Evolutionary conservation across 2,329 filamentous ascomycete species (phyloP).

Genomic region (Albophoma yamanashiensis): DNA sequence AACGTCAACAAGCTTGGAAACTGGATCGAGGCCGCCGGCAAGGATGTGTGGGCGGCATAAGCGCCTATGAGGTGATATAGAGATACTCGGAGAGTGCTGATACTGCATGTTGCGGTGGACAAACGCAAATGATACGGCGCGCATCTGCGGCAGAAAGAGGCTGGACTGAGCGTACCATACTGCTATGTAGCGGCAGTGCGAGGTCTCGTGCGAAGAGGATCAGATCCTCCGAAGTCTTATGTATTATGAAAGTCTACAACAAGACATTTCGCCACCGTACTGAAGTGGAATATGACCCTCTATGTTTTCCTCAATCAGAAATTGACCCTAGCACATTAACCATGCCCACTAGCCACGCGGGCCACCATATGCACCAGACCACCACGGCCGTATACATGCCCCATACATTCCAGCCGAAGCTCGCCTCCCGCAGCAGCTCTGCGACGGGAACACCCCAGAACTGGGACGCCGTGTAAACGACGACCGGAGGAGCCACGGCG

Average conservation of each 20-base stretch:
- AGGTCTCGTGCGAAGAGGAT: neutral
- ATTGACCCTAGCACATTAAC: slow-evolving; percentile 38
- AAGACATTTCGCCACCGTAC: neutral
- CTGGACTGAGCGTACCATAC: neutral
- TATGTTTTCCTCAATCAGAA: slow-evolving; percentile 5
- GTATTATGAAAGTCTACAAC: neutral
- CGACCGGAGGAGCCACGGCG: slow-evolving; percentile 49
- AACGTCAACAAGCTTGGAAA: slow-evolving; percentile 94
- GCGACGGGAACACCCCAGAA: slow-evolving; percentile 31
- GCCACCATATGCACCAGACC: slow-evolving; percentile 95
- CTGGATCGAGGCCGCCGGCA: slow-evolving; percentile 89
- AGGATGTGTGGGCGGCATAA: slow-evolving; percentile 90
- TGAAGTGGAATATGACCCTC: neutral
- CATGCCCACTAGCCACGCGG: slow-evolving; percentile 67
- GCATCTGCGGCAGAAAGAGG: neutral
- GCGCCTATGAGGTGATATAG: neutral
- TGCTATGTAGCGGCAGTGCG: neutral
- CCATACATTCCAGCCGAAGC: slow-evolving; percentile 82
- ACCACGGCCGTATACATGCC: slow-evolving; percentile 82
- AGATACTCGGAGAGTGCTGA: neutral
- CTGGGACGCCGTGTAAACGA: slow-evolving; percentile 37
- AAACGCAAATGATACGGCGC: neutral
- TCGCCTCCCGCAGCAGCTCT: slow-evolving; percentile 58
- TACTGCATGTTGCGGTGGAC: neutral
- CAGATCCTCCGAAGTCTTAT: neutral